Conservation (phyloP, 2,329 filamentous ascomycete species). For the Aspergillus niger region DNA sequence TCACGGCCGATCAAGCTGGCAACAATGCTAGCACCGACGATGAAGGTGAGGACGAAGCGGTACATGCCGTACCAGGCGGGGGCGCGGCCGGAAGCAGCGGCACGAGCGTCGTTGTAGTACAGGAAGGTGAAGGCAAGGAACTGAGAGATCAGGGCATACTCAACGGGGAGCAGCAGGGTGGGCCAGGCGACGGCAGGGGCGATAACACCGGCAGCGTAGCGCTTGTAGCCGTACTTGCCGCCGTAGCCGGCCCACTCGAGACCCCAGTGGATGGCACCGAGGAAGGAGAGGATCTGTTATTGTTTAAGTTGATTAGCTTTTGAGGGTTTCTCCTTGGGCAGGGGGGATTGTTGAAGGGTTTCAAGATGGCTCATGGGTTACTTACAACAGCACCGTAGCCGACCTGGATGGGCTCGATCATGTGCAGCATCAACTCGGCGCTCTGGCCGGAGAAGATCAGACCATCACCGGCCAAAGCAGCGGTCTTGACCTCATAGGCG, state of each 20-base stretch:
- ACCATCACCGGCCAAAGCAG: constrained; percentile 60
- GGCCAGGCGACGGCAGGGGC: constrained; percentile 86
- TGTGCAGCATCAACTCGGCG: constrained; percentile 69
- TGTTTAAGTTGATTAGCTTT: constrained; percentile 4
- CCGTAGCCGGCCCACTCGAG: constrained; percentile 76
- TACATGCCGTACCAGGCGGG: constrained; percentile 86
- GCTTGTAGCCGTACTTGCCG: constrained; percentile 69
- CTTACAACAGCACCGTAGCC: constrained; percentile 83
- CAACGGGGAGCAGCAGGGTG: constrained; percentile 78
- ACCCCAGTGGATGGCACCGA: constrained; percentile 93
- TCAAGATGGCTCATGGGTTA: constrained; percentile 20
- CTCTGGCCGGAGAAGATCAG: constrained; percentile 69
- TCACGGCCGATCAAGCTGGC: constrained; percentile 79
- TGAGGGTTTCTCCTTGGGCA: neutral
- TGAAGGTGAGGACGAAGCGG: constrained; percentile 87
- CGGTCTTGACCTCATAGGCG: constrained; percentile 77
- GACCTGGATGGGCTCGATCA: constrained; percentile 84
- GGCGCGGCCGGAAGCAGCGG: constrained; percentile 72
- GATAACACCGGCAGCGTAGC: constrained; percentile 80
- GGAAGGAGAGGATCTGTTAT: constrained; percentile 79
- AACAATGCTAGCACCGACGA: constrained; percentile 81
- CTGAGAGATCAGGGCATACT: constrained; percentile 82
- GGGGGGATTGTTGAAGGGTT: too few relatives aligned
- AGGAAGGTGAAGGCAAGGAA: constrained; percentile 82
- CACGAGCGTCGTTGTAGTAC: constrained; percentile 80